A percentile compares a stretch with the other conserved stretches of the same genome.
These are phyloP conservation scores for Boletus semigastroideus DNA, from an alignment of 1,284 basidiomycete genomes.

Conservation along the genomic window DNA sequence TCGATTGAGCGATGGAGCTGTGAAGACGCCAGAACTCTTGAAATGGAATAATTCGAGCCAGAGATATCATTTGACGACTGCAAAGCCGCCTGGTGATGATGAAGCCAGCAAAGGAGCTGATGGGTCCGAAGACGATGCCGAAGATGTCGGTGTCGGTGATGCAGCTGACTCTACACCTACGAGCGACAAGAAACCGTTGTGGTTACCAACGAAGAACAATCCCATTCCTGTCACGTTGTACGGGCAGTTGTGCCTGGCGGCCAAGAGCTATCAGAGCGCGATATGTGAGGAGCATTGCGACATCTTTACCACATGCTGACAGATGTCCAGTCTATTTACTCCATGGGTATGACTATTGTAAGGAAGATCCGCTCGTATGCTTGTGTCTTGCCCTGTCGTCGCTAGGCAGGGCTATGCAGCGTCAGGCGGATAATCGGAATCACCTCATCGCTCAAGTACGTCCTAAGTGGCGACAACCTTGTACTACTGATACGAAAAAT, in stretches of 20 bases:
- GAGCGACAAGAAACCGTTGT: constrained; percentile 2
- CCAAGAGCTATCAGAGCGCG: constrained; percentile 10
- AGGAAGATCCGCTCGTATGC: constrained; percentile 8
- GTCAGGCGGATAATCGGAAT: constrained; percentile 93
- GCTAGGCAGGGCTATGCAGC: constrained; percentile 85
- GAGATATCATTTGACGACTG: constrained; percentile 44
- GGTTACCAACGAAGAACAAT: constrained; percentile 8
- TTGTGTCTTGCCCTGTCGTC: constrained; percentile 39
- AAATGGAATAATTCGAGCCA: constrained; percentile 56
- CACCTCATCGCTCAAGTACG: constrained; percentile 76
- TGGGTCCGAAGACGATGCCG: constrained; percentile 3
- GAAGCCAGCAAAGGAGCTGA: constrained; percentile 1
- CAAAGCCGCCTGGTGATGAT: not conserved
- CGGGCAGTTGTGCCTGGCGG: constrained; percentile 9
- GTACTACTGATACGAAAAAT: not conserved
- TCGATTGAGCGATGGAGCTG: constrained; percentile 60
- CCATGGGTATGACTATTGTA: constrained; percentile 8
- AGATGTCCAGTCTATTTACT: constrained; percentile 58
- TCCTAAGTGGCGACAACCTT: no score
- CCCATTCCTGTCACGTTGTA: constrained; percentile 7
- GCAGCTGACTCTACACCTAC: not conserved
- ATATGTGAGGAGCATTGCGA: constrained; percentile 8
- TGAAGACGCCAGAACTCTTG: constrained; percentile 52
- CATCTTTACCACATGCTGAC: not conserved
- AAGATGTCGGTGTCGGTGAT: constrained; percentile 2